Evolutionary conservation across 2,329 filamentous ascomycete species (phyloP), one percentile per base, ranked within the genome.

Genomic region (Aspergillus sp.): DNA sequence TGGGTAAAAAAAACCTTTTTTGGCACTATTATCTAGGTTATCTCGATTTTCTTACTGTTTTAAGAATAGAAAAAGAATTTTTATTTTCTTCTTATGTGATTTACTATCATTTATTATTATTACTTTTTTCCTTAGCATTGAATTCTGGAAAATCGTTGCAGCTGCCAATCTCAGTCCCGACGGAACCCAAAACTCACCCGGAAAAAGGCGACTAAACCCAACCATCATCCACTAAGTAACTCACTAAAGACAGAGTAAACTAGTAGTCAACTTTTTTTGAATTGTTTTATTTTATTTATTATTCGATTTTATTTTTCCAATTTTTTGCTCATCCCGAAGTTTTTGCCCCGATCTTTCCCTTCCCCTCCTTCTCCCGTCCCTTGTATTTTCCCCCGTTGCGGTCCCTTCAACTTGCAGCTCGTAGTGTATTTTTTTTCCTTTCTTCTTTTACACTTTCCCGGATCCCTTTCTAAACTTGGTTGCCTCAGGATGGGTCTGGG

Each of bases 401-500:
- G 27, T 30, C 10, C 27, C 27, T 30, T 30, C 27, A 30, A 13
- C 11, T 36, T 36, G 32, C 32, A 36, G 11, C 10, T 36, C 32
- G 32, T 36, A 36, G 32, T 15, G 32, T 32, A 10, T 23, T 54
- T 56, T 56, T 57, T 36, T 38, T 62, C 6, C 19, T 19, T 56
- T 57, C 17, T 42, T 61, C 7, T 27, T 27, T 57, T 39, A n/a
- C 19, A 8, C 44, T 56, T 56, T 52, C 42, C 48, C 50, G 36
- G 50, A 27, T 36, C 27, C 41, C 25, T 19, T 23, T 44, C n/a
- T 47, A 55, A 55, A 55, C 25, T 55, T 47, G 53, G 53, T 55
- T 62, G 53, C 57, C 60, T 64, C 63, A 61, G 61, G 52, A 67
- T 66, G 65, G 65, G 61, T 59, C 64, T 60, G 49, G 52, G 59